Base-by-base conservation (phyloP, 805 yeast genomes). In the Candida morakotiae region DNA sequence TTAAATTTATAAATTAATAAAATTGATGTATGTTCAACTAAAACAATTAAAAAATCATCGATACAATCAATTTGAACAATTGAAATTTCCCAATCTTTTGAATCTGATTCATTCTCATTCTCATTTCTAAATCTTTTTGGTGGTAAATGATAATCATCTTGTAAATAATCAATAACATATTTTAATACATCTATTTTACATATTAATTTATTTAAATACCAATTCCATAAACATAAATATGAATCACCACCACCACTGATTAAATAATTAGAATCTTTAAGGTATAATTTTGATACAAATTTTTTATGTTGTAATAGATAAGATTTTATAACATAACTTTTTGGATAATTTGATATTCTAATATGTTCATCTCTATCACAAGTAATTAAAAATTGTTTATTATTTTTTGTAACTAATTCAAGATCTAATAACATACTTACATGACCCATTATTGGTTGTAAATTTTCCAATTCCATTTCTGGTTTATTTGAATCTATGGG, bases 311-410 rank as follows among this genome's bases (percentile, higher is more conserved):
- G 97, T 57, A 87, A 87, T 37, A 89, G 67, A 79, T 87, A 88
- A 49, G 79, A 75, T 44, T 87, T 83, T 36, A 94, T 81, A 18
- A 88, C 77, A 49, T 69, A 87, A 3, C 89, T 68, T 44, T 81
- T 73, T 2, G 97, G 98, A 51, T 74, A 87, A 46, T 78, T 73
- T 2, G 96, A 77, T 13, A 93, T 71, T 56, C 94, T 75, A 44
- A 93, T 83, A 59, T 94, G 99, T 60, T 93, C 99, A 60, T 93
- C 99, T 61, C 98, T 75, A 64, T 93, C 99, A 26, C 89, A 79
- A 1, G 95, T 80, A 38, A 91, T 69, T 11, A 89, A 56, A 42
- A 61, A 83, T 44, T 70, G 67, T 41, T 74, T 73, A 7, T 69
- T 73, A 6, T 51, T 34, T 25, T 54, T 43, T 16, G 48, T 41